These are phyloP conservation scores for Lactarius evosmus DNA, from an alignment of 768 basidiomycete species.

Conservation along the genomic window DNA sequence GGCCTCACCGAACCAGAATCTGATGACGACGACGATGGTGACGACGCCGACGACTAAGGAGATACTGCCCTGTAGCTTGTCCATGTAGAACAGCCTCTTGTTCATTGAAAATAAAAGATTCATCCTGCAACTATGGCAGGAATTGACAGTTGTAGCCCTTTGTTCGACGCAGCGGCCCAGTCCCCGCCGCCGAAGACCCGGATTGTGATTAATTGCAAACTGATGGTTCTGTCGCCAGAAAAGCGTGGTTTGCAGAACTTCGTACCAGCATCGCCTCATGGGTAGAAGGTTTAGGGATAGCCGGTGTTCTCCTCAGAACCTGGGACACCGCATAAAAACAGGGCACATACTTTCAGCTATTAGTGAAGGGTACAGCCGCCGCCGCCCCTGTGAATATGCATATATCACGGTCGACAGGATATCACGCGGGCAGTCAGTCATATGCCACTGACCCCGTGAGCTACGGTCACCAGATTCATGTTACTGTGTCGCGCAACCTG, in stretches of 20 bases:
- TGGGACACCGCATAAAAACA: neutral
- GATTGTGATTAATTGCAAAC: neutral
- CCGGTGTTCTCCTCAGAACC: neutral
- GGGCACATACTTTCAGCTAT: neutral
- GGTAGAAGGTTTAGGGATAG: neutral
- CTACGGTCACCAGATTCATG: no score
- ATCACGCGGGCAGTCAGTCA: no score
- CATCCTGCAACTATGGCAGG: neutral
- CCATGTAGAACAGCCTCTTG: neutral
- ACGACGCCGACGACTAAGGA: neutral
- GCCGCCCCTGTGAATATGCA: no score
- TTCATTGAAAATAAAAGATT: neutral
- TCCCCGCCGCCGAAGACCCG: neutral
- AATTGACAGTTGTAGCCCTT: no score
- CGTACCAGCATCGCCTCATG: neutral
- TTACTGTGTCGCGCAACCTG: no score
- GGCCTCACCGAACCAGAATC: slow-evolving; percentile 11
- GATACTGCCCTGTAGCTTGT: neutral
- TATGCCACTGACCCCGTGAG: no score
- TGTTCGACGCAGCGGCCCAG: no score
- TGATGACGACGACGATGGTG: neutral
- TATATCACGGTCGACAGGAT: no score
- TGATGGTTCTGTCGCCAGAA: neutral
- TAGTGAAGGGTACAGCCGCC: neutral
- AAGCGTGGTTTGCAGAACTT: neutral